Base-by-base conservation (phyloP, 208 protist species). In the Herpetomonas tarakana region DNA sequence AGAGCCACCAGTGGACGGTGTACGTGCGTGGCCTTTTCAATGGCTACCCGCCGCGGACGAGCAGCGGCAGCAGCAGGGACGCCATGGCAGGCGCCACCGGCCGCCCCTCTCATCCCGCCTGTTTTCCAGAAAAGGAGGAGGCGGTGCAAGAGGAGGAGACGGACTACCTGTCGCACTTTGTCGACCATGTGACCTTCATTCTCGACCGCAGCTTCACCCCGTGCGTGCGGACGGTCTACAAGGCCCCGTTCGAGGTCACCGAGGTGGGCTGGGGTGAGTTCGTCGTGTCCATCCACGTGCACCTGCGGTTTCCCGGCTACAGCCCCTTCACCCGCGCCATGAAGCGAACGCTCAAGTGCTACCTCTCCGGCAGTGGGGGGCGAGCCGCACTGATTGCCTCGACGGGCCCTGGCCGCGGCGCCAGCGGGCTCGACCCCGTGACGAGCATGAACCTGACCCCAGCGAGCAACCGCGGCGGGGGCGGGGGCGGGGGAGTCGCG, bases 211-310 rank as follows among this genome's bases (percentile, higher is more conserved):
- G 75, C 53, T 95, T 95, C 56, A 70, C 70, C 30, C 80, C 78
- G 27, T 78, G 69, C 57, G 76, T 88, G 41, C 85, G 83, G 30
- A 72, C 74, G 28, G 76, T 95, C 24, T 61, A 58, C 21, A 55
- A 49, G 14, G 71, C 85, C 22, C 90, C 90, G 7, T 96, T 91
- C 60, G 90, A 96, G 65, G 56, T 96, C 19, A 89, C 78, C 9
- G 84, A 93, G 65, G 71, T 76, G 26, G 90, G 90, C 30, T 96
- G 90, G 87, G 90, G 90, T 11, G 86, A 96, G 73, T 96, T 96
- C 52, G 74, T 90, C 49, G 82, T 94, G 3, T 80, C 71, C 18
- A 90, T 94, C 26, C 68, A 88, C 31, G 80, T 92, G 11, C 66
- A 91, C 52, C 76, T 94, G 18, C 71, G 74, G 30, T 58, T 78